Percentiles rank a stretch among this genome's conserved stretches.
Conservation (phyloP, 2,329 filamentous ascomycete genomes). For the Alternaria gansuensis region DNA sequence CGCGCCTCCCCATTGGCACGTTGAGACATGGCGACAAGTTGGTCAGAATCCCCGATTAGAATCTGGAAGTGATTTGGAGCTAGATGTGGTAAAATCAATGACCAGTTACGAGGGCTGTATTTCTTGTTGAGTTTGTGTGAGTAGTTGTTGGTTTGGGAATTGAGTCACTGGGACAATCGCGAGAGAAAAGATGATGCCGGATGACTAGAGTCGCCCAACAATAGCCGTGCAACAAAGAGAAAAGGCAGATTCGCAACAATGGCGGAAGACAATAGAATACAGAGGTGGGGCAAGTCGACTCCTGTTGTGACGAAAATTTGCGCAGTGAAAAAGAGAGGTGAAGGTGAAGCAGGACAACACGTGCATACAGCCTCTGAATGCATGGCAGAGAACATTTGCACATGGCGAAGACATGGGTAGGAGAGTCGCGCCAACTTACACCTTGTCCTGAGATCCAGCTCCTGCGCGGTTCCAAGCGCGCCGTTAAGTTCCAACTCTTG, state of each 20-base stretch:
- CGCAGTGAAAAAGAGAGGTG: slow-evolving; percentile 14
- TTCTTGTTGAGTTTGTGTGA: slow-evolving; percentile 8
- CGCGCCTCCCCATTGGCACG: slow-evolving; percentile 33
- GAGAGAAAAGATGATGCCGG: slow-evolving; percentile 1
- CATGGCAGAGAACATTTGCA: slow-evolving; percentile 17
- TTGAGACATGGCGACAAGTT: slow-evolving; percentile 34
- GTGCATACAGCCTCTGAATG: slow-evolving; percentile 10
- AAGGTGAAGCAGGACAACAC: slow-evolving; percentile 13
- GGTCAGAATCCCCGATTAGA: neutral
- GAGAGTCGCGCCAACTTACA: slow-evolving; percentile 23
- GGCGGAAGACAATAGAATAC: slow-evolving; percentile 13
- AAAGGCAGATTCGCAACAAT: slow-evolving; percentile 12
- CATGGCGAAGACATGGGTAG: slow-evolving; percentile 16
- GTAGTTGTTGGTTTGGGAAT: slow-evolving; percentile 6
- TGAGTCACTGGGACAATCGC: neutral
- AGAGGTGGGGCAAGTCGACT: neutral
- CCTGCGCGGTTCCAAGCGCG: neutral
- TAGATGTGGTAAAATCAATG: neutral
- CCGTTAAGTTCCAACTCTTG: slow-evolving; percentile 16
- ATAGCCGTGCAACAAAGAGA: slow-evolving; percentile 8
- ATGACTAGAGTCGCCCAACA: slow-evolving; percentile 5
- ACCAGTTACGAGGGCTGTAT: neutral
- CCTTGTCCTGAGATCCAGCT: slow-evolving; percentile 9
- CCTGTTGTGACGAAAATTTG: slow-evolving; percentile 9
- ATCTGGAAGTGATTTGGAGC: neutral